Percentiles rank a stretch among this genome's conserved stretches.
Conservation (phyloP, 495 filamentous ascomycete genomes). For the Lindgomyces ingoldianus region DNA sequence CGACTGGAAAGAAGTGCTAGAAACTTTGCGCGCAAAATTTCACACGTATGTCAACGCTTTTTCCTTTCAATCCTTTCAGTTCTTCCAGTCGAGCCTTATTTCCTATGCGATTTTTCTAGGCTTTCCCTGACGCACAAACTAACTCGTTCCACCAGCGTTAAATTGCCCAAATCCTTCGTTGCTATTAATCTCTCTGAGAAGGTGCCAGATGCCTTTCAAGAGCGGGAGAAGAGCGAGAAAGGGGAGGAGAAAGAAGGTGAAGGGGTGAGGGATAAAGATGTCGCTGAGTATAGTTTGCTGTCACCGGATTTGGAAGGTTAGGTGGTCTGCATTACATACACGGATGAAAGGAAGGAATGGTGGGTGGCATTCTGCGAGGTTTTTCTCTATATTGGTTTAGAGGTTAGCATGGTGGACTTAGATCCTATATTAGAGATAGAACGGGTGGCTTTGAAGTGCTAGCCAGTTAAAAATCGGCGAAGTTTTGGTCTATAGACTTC, state of each 20-base stretch:
- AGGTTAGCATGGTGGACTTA: no score
- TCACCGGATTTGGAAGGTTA: conserved; percentile 1
- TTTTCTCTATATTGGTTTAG: no score
- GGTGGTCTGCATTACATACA: background rate
- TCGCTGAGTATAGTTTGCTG: conserved; percentile 1
- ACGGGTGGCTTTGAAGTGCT: no score
- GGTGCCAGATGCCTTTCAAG: conserved; percentile 44
- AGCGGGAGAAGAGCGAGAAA: background rate
- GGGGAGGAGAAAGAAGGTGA: background rate
- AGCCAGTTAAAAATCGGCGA: no score
- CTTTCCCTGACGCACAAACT: background rate
- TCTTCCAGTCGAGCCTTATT: no score
- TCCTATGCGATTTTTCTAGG: no score
- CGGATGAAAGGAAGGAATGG: no score
- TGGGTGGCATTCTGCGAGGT: no score
- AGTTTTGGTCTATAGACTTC: no score
- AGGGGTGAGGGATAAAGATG: background rate
- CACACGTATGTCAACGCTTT: conserved; percentile 66
- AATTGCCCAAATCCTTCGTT: conserved; percentile 89
- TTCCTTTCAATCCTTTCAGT: conserved; percentile 8
- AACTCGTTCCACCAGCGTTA: conserved; percentile 60
- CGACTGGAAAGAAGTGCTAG: conserved; percentile 94
- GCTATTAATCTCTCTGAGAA: conserved; percentile 86
- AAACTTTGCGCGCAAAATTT: conserved; percentile 91
- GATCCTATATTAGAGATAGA: no score